Percentiles rank a stretch among this genome's conserved stretches.
phyloP scores from a whole-genome alignment of 1,139 yeast genomes.

The Sugiyamaella pinicola region DNA sequence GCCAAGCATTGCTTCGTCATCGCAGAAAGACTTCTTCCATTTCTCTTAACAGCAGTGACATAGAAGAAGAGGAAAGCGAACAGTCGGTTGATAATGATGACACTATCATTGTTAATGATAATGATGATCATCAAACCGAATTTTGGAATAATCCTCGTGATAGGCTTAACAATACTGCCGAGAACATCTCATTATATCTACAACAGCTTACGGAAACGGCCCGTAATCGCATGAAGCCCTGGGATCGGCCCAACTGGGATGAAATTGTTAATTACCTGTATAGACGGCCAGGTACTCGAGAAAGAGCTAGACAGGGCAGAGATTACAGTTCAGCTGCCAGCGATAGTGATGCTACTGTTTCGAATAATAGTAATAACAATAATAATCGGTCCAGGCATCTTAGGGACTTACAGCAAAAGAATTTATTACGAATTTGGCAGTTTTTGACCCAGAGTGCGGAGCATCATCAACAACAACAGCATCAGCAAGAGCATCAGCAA shows the following conservation, averaged over 20 bases:
- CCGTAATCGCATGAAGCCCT: conserved; percentile 29
- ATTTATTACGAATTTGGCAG: conserved; percentile 23
- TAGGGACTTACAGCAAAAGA: conserved; percentile 17
- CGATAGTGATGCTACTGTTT: conserved; percentile 31
- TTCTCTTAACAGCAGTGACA: not conserved
- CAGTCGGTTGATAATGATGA: conserved; percentile 12
- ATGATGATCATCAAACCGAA: conserved; percentile 30
- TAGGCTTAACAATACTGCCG: conserved; percentile 28
- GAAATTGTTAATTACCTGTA: conserved; percentile 33
- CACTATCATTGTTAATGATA: conserved; percentile 41
- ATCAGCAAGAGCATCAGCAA: conserved; percentile 1
- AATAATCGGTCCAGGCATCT: not conserved
- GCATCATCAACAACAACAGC: conserved; percentile 3
- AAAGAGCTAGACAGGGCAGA: not conserved
- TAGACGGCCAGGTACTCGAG: conserved; percentile 19
- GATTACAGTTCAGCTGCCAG: conserved; percentile 24
- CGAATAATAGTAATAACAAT: not conserved
- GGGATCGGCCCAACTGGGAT: conserved; percentile 36
- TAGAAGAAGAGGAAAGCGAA: not conserved
- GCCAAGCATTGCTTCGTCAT: conserved; percentile 16
- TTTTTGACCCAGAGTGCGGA: conserved; percentile 19
- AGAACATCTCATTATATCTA: conserved; percentile 32
- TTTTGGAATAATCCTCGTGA: conserved; percentile 17
- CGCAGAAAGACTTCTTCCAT: conserved; percentile 3
- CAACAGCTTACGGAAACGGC: conserved; percentile 34